phyloP scores from a whole-genome alignment of 306 rosid genomes.

The Abrus precatorius region DNA sequence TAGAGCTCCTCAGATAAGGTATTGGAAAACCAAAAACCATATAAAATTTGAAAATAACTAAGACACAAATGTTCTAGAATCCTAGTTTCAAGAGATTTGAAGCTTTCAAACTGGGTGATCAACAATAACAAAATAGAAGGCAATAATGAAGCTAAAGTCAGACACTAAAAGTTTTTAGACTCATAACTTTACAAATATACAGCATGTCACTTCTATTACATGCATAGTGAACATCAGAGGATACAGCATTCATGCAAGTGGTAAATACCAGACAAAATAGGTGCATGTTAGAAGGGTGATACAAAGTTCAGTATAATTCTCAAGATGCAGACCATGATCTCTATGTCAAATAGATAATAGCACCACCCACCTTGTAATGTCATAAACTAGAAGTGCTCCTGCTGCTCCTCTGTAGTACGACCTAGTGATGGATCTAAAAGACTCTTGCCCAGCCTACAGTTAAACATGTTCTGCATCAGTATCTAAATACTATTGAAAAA shows the following conservation, averaged over 20 bases:
- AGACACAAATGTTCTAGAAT: slow-evolving; percentile 7
- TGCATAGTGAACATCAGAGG: not conserved
- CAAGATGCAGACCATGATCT: not conserved
- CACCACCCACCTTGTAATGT: slow-evolving; percentile 85
- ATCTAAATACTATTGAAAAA: slow-evolving; percentile 22
- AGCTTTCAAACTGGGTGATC: slow-evolving; percentile 23
- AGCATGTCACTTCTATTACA: slow-evolving; percentile 17
- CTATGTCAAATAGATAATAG: slow-evolving; percentile 4
- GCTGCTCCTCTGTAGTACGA: slow-evolving; percentile 99
- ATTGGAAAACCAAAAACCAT: not conserved
- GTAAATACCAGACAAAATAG: slow-evolving; percentile 25
- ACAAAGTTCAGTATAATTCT: slow-evolving; percentile 25
- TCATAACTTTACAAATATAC: slow-evolving; percentile 2
- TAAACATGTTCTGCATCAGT: slow-evolving; percentile 46
- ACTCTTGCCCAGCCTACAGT: slow-evolving; percentile 97
- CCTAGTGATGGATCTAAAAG: slow-evolving; percentile 96
- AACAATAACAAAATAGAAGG: not conserved
- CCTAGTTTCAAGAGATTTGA: slow-evolving; percentile 12
- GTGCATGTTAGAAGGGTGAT: slow-evolving; percentile 19
- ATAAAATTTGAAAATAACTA: not conserved
- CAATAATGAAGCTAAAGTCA: slow-evolving; percentile 9
- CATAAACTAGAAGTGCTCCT: slow-evolving; percentile 96
- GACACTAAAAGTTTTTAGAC: not conserved
- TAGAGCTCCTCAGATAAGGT: slow-evolving; percentile 10
- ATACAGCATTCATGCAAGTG: slow-evolving; percentile 10